Percentiles rank a stretch among this genome's conserved stretches.
phyloP scores from a whole-genome alignment of 768 basidiomycete species.

The Amanita pallidorosea region DNA sequence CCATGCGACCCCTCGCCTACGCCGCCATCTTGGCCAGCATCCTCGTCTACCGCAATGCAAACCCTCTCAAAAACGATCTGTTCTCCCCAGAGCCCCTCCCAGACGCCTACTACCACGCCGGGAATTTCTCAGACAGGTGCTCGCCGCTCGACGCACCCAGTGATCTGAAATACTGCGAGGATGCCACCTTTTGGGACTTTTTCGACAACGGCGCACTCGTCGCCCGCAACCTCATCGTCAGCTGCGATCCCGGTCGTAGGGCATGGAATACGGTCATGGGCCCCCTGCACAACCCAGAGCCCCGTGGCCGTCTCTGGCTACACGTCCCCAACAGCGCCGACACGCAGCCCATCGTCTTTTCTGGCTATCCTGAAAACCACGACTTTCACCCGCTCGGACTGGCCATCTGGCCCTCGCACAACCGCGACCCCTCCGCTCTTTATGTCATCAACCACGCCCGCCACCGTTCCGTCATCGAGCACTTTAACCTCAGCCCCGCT shows the following conservation, averaged over 20 bases:
- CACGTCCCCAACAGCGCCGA: conserved; percentile 22
- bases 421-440: conserved; percentile 40
- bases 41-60: conserved; percentile 33
- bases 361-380: conserved; percentile 42
- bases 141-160: conserved; percentile 23
- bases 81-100: conserved; percentile 34
- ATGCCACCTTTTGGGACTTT: conserved; percentile 56
- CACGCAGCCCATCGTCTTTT: conserved; percentile 30
- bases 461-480: conserved; percentile 50
- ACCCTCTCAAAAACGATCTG: conserved; percentile 28
- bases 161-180: conserved; percentile 48
- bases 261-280: conserved; percentile 77
- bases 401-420: conserved; percentile 41
- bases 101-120: conserved; percentile 37
- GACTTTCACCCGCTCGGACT: conserved; percentile 69
- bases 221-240: conserved; percentile 35
- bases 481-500: conserved; percentile 44
- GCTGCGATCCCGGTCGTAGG: conserved; percentile 45
- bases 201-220: conserved; percentile 27
- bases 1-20: neutral
- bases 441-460: conserved; percentile 66
- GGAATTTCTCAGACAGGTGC: conserved; percentile 39
- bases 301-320: conserved; percentile 54
- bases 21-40: conserved; percentile 17
- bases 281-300: conserved; percentile 45